Evolutionary conservation across 129 eudicot genomes (phyloP).

Genomic region (Lonicera japonica): DNA sequence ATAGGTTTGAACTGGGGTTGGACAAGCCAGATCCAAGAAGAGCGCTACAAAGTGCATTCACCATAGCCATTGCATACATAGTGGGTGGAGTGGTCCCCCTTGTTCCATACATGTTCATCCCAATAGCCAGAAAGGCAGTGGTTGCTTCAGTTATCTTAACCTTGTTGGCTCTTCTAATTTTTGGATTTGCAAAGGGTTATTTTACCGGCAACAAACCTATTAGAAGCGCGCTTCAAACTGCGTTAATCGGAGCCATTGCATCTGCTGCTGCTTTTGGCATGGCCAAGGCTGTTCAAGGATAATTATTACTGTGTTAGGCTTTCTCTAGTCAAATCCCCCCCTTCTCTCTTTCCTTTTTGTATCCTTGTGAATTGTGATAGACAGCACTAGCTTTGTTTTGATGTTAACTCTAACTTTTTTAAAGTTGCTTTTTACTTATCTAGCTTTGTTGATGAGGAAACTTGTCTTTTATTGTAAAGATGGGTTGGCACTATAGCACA

Average conservation of each 20-base stretch:
- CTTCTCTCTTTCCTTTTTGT: too few species aligned
- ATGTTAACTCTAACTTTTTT: too few species aligned
- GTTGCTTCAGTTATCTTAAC: slow-evolving; percentile 58
- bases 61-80: slow-evolving; percentile 62
- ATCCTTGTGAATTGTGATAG: too few species aligned
- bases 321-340: too few species aligned
- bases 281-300: slow-evolving; percentile 78
- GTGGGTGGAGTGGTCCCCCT: neutral
- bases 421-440: too few species aligned
- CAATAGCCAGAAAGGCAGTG: slow-evolving; percentile 52
- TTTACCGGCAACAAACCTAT: slow-evolving; percentile 67
- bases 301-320: neutral
- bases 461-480: too few species aligned
- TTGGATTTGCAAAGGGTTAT: slow-evolving; percentile 78
- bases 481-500: too few species aligned
- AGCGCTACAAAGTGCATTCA: slow-evolving; percentile 71
- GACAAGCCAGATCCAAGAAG: slow-evolving; percentile 93
- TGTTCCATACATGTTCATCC: slow-evolving; percentile 33
- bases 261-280: slow-evolving; percentile 97
- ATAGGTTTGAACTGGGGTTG: slow-evolving; percentile 56
- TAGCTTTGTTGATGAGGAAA: too few species aligned
- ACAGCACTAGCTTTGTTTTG: too few species aligned
- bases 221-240: slow-evolving; percentile 67
- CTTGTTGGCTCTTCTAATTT: slow-evolving; percentile 59
- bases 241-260: slow-evolving; percentile 76